Evolutionary conservation across 2,329 filamentous ascomycete genomes (phyloP).

Genomic region (Truncatella angustata): DNA sequence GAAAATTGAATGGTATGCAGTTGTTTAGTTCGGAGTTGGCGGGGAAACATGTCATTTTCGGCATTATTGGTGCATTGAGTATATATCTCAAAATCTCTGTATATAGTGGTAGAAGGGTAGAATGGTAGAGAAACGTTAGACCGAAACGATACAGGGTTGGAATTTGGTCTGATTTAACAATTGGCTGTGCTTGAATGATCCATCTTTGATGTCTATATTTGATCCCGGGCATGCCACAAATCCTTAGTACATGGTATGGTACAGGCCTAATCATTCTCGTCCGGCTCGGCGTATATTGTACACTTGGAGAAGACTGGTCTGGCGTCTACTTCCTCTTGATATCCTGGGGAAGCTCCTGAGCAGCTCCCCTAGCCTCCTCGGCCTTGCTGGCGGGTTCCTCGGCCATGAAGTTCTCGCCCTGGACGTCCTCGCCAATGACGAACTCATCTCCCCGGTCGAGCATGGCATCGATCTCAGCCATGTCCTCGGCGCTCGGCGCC

Average conservation of each 20-base stretch:
- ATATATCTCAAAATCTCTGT: background rate
- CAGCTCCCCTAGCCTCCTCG: constrained; percentile 15
- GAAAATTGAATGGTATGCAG: too few species aligned
- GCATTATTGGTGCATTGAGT: background rate
- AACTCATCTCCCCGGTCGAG: constrained; percentile 42
- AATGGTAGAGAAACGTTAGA: too few species aligned
- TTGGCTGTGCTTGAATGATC: too few species aligned
- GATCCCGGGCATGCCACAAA: too few species aligned
- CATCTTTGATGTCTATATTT: too few species aligned
- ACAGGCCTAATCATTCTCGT: too few species aligned
- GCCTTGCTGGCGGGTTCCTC: constrained; percentile 21
- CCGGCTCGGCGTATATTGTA: too few species aligned
- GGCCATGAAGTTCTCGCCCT: constrained; percentile 15
- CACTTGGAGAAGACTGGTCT: too few species aligned
- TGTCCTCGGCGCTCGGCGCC: constrained; percentile 18
- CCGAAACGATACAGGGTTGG: too few species aligned
- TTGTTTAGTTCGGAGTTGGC: constrained; percentile 6
- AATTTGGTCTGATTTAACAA: too few species aligned
- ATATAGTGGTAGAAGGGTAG: background rate
- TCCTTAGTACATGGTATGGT: too few species aligned
- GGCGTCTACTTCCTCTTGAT: background rate
- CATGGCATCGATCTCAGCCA: constrained; percentile 41
- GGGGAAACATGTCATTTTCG: constrained; percentile 1
- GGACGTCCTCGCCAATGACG: constrained; percentile 40
- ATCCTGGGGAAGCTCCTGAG: constrained; percentile 33